Evolutionary conservation across 176 grass and related monocot species (phyloP), one percentile per base, ranked within the genome.

Genomic region (Oryza meridionalis): DNA sequence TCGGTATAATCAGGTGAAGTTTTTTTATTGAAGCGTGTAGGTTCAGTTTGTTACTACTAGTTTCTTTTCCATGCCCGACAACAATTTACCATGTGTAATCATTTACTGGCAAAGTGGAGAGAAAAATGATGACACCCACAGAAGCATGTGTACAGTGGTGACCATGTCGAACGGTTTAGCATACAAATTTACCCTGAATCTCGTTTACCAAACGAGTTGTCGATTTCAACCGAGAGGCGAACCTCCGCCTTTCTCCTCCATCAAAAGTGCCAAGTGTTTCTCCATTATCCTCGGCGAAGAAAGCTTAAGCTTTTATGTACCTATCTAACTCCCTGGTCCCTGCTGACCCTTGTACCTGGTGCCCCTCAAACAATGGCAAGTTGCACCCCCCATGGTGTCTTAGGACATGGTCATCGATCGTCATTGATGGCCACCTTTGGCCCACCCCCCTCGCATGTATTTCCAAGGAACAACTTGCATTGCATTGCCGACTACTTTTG

Each of bases 261-360:
- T 72, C 21, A 16, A 1, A 84, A 84, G 46, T 72, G 81, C 8
- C 26, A 32, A 81, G 40, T 19, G 10, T 43, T 51, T 68, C 21
- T 64, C 13, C 6, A 55, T 58, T 71, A 77, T 40, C 44, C 65
- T 77, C 27, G 4, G 43, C 0, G 12, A 37, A 45, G 19, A 69
- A 65, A 72, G 38, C 10, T 25, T 13, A 63, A 49, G 12, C 37
- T 63, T 61, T 78, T 33, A 49, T 40, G 31, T 50, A 25, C 31
- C 29, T 17, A 76, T 77, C 51, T 58, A 58, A 58, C 0, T 51
- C 16, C 44, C 62, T 76, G 62, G 50, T 70, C 6, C 59, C 6
- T 50, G 87, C 46, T 42, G 65, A 85, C 22, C 40, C 5, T 89
- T 69, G 55, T 64, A 70, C 82, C 88, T 45, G 76, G 31, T 70